A percentile compares a stretch with the other conserved stretches of the same genome.
These are phyloP conservation scores for Geosmithia morbida DNA, from an alignment of 2,329 filamentous ascomycete genomes.

Conservation along the genomic window DNA sequence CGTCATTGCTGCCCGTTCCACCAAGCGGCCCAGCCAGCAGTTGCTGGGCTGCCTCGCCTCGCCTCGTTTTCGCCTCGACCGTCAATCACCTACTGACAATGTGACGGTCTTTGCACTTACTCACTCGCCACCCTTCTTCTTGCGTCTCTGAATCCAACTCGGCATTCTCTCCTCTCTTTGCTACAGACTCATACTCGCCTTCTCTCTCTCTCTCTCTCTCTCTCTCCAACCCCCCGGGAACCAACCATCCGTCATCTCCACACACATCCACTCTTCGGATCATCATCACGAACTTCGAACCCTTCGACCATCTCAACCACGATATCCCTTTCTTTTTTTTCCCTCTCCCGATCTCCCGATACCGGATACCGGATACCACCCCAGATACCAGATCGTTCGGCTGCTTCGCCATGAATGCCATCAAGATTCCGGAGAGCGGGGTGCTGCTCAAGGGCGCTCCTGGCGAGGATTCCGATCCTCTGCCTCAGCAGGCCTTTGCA, in stretches of 20 bases:
- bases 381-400: background rate
- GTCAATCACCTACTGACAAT: background rate
- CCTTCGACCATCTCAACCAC: background rate
- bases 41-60: conserved; percentile 1
- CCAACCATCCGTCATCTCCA: too few relatives aligned
- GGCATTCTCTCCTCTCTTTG: too few relatives aligned
- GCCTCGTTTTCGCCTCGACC: background rate
- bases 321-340: background rate
- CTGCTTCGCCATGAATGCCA: conserved; percentile 29
- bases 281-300: background rate
- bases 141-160: too few relatives aligned
- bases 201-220: too few relatives aligned
- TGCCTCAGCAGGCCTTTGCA: conserved; percentile 39
- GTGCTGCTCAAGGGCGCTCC: conserved; percentile 39
- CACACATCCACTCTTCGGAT: too few relatives aligned
- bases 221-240: too few relatives aligned
- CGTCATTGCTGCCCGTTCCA: conserved; percentile 1
- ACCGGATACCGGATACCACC: background rate
- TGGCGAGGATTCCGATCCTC: conserved; percentile 20
- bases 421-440: conserved; percentile 43
- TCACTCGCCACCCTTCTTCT: background rate
- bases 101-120: background rate
- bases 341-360: too few relatives aligned
- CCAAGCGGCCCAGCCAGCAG: conserved; percentile 2
- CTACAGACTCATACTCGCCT: too few relatives aligned